Conservation (phyloP, 1,284 basidiomycete genomes). For the Spongispora temasekensis region DNA sequence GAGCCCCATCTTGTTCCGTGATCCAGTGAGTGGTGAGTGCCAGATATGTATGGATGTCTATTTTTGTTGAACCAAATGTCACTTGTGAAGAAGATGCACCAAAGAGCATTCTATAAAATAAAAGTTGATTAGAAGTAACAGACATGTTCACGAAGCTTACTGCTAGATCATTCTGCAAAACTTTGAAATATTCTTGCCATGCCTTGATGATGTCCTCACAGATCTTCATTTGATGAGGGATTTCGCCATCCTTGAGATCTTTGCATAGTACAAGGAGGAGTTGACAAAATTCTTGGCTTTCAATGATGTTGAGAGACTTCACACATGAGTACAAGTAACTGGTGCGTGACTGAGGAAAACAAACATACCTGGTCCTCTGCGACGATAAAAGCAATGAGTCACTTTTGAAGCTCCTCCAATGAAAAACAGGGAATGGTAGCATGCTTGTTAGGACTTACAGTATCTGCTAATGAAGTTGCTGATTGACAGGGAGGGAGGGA, state of each 20-base stretch:
- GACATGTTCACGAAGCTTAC: too few relatives aligned
- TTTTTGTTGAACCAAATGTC: neutral
- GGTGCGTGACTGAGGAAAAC: too few relatives aligned
- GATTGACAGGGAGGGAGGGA: neutral
- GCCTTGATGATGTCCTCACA: neutral
- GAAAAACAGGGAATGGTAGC: neutral
- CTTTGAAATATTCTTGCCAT: neutral
- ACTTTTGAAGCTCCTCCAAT: neutral
- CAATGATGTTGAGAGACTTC: neutral
- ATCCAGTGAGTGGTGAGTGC: neutral
- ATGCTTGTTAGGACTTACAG: neutral
- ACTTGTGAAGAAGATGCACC: neutral
- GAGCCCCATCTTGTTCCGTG: neutral
- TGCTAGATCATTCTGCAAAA: neutral
- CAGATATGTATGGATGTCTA: neutral
- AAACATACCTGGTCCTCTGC: neutral
- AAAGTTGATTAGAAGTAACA: neutral
- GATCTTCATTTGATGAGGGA: neutral
- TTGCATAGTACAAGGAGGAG: neutral
- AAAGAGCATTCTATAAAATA: neutral
- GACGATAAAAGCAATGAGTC: neutral
- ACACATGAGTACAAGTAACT: too few relatives aligned
- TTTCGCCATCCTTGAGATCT: neutral
- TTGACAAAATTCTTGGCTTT: neutral
- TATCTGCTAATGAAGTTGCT: neutral